Evolutionary conservation across 202 grass and related monocot genomes (phyloP).

Genomic region (Panicum virgatum): DNA sequence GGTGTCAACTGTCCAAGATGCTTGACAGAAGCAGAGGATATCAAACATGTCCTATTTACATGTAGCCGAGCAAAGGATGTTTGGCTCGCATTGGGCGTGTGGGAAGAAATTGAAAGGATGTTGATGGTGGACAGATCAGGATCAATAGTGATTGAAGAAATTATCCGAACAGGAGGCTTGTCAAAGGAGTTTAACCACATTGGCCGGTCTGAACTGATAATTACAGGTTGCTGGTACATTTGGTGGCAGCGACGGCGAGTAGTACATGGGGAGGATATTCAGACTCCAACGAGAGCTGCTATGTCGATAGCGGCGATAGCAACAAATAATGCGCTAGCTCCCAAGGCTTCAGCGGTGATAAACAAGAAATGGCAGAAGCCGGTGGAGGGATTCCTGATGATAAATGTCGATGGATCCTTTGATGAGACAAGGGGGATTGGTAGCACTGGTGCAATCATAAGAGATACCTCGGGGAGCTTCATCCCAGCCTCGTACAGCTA

Average conservation of each 20-base stretch:
- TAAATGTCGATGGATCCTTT: neutral
- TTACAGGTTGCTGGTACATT: neutral
- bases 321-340: neutral
- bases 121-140: too few species aligned
- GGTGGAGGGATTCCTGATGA: neutral
- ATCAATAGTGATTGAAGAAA: too few species aligned
- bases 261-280: neutral
- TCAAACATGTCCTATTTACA: neutral
- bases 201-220: neutral
- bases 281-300: neutral
- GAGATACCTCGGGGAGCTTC: neutral
- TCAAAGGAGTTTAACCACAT: neutral
- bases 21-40: too few species aligned
- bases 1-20: too few species aligned
- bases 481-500: neutral
- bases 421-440: neutral
- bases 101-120: too few species aligned
- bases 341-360: neutral
- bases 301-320: neutral
- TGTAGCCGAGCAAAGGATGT: neutral
- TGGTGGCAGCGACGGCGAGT: neutral
- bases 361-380: neutral
- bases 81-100: neutral
- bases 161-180: too few species aligned
- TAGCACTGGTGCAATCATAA: neutral